Percentiles rank a stretch among this genome's conserved stretches.
phyloP scores from a whole-genome alignment of 2,329 filamentous ascomycete genomes.

The Fonsecaea pedrosoi region DNA sequence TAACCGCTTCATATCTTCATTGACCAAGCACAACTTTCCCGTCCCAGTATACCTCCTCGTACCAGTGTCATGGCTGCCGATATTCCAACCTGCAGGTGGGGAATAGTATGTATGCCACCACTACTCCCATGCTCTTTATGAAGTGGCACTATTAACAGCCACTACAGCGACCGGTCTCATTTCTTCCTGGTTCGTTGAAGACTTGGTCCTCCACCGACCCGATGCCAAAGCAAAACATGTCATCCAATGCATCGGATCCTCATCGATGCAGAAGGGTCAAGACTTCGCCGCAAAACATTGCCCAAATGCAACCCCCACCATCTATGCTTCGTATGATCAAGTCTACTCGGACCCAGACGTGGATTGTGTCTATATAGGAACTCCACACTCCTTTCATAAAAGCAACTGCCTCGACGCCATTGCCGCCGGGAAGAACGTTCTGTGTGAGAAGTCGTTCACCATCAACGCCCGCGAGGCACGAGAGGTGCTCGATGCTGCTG shows the following conservation, averaged over 20 bases:
- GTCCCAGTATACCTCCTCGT: background rate
- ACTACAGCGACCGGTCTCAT: conserved; percentile 51
- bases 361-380: conserved; percentile 44
- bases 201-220: conserved; percentile 49
- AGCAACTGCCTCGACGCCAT: conserved; percentile 85
- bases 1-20: background rate
- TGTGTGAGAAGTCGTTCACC: conserved; percentile 87
- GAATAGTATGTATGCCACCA: conserved; percentile 32
- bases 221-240: conserved; percentile 50
- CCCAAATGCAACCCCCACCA: conserved; percentile 23
- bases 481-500: conserved; percentile 74
- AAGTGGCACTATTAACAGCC: background rate
- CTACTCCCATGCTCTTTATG: background rate
- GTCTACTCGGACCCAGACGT: conserved; percentile 40
- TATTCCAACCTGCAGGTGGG: conserved; percentile 33
- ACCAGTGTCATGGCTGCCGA: conserved; percentile 20
- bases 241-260: conserved; percentile 54
- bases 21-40: background rate
- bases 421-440: conserved; percentile 21
- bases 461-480: conserved; percentile 79
- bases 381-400: conserved; percentile 82
- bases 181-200: conserved; percentile 55
- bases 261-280: conserved; percentile 48
- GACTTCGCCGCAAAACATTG: conserved; percentile 48
- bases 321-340: conserved; percentile 33